Evolutionary conservation across 306 rosid genomes (phyloP).

Genomic region (Inga laurina): DNA sequence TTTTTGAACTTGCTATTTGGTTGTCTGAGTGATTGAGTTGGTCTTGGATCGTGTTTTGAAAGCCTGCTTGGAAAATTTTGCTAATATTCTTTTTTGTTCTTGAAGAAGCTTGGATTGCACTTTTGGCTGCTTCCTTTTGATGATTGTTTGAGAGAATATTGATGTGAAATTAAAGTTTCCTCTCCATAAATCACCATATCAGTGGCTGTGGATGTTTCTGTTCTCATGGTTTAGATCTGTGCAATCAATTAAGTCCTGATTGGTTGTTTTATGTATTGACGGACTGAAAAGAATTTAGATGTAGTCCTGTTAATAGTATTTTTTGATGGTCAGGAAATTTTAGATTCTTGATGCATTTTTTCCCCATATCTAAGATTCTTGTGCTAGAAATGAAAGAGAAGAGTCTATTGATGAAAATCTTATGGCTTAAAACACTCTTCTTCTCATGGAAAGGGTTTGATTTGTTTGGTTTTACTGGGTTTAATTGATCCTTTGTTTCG

Average conservation of each 20-base stretch:
- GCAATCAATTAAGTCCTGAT: slow-evolving; percentile 3
- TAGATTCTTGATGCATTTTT: neutral
- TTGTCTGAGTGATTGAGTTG: slow-evolving; percentile 6
- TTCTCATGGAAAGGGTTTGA: neutral
- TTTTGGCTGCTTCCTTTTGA: neutral
- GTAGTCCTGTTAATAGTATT: neutral
- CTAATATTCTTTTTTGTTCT: neutral
- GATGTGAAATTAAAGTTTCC: neutral
- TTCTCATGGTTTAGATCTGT: slow-evolving; percentile 9
- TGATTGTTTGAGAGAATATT: neutral
- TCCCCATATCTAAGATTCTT: neutral
- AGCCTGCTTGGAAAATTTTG: neutral
- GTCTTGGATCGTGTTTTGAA: neutral
- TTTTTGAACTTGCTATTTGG: neutral
- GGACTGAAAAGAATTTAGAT: too few relatives aligned
- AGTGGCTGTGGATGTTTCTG: neutral
- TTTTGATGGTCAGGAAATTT: neutral
- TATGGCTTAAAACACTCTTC: neutral
- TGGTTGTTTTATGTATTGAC: neutral
- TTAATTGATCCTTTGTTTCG: slow-evolving; percentile 20
- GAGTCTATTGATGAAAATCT: neutral
- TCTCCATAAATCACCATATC: neutral
- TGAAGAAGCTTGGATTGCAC: neutral
- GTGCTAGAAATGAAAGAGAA: neutral
- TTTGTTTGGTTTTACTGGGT: neutral